Base-by-base conservation (phyloP, 495 filamentous ascomycete genomes). In the Coniosporium apollinis region DNA sequence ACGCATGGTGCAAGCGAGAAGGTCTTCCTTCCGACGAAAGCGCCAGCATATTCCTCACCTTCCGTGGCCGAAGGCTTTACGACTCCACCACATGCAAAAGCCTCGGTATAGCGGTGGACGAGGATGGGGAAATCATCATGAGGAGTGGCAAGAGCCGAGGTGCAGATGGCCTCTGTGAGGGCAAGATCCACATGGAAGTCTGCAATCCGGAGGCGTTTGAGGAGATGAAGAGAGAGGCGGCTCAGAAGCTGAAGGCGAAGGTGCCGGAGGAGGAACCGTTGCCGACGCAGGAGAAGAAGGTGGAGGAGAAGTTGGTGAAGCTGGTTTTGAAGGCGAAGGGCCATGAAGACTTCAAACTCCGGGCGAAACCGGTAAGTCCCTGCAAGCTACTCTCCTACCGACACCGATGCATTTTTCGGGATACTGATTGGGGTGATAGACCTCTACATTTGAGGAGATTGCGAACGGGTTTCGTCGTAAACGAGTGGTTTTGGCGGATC, bases 1-100 rank as follows among this genome's bases (percentile, higher is more conserved):
- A 66, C 24, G 66, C 66, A 17, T 92, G 82, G 81, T 81, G 68
- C 42, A 54, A 66, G 9, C 63, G 59, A 16, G 74, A 83, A 42
- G 54, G 46, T 2, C 61, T 83, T 31, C 42, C 54, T 1, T 44
- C 49, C 2, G 62, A 63, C 6, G 39, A 62, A 26, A 56, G 65
- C 11, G 52, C 54, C 16, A 49, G 58, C 5, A 57, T 94, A 6
- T 79, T 83, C 44, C 54, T 94, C 11, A 87, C 80, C 2, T 93
- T 83, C 78, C 76, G 72, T 34, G 69, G 72, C 5, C 72, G 71
- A 30, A 70, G 73, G 39, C 49, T 93, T 2, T 91, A 74, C 45
- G 71, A 79, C 38, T 62, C 73, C 20, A 80, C 77, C 17, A 85
- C 75, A 4, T 78, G 80, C 42, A 69, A 62, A 32, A 75, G 76